These are phyloP conservation scores for Luffa aegyptiaca DNA, from an alignment of 306 rosid genomes.

Conservation along the genomic window DNA sequence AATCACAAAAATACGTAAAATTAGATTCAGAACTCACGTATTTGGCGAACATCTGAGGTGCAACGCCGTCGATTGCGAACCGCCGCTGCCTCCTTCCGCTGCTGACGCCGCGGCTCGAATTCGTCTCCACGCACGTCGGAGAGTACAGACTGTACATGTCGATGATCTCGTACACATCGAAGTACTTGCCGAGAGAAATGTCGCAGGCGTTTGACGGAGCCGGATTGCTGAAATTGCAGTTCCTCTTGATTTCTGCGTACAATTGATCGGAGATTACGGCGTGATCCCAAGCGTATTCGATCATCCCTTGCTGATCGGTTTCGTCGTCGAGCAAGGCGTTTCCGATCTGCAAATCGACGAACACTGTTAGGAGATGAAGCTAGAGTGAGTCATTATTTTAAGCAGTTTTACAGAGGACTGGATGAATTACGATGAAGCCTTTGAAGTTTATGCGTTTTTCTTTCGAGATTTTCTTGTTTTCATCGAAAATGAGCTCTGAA, in stretches of 20 bases:
- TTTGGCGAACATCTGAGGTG: slow-evolving; percentile 16
- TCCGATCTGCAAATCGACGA: slow-evolving; percentile 19
- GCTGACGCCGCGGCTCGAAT: background rate
- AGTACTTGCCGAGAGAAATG: slow-evolving; percentile 1
- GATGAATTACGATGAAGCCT: slow-evolving; percentile 32
- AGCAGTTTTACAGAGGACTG: background rate
- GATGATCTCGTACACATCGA: slow-evolving; percentile 16
- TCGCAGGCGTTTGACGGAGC: slow-evolving; percentile 2
- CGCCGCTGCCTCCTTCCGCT: background rate
- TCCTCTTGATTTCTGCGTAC: slow-evolving; percentile 17
- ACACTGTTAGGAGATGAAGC: background rate
- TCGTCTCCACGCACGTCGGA: slow-evolving; percentile 12
- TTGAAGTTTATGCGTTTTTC: slow-evolving; percentile 27
- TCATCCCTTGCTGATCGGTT: slow-evolving; percentile 33
- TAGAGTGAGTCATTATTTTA: background rate
- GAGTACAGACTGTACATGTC: slow-evolving; percentile 42
- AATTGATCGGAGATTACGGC: slow-evolving; percentile 35
- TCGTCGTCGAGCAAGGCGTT: slow-evolving; percentile 37
- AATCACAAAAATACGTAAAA: background rate
- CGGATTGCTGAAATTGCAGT: slow-evolving; percentile 25
- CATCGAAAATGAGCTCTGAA: slow-evolving; percentile 35
- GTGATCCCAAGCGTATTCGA: slow-evolving; percentile 43
- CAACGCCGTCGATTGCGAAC: slow-evolving; percentile 2
- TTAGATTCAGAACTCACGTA: slow-evolving; percentile 12
- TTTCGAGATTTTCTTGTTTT: slow-evolving; percentile 18